Percentiles rank a stretch among this genome's conserved stretches.
Conservation (phyloP, 306 rosid species). For the Prunus fruticosa region DNA sequence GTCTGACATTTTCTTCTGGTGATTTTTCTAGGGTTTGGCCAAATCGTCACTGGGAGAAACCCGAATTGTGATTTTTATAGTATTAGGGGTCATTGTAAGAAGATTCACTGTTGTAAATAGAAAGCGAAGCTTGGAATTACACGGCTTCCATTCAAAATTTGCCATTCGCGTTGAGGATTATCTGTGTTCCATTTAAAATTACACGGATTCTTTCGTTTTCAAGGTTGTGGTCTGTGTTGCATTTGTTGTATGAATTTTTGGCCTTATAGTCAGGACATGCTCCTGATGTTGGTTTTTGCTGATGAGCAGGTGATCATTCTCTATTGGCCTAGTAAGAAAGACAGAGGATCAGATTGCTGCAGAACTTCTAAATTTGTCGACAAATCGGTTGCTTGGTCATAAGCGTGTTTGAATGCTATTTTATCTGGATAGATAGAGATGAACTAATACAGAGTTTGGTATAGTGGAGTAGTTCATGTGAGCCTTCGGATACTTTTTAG, state of each 20-base stretch:
- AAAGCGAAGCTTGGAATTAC: not conserved
- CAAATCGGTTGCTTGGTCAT: not conserved
- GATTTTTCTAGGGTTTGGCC: slow-evolving; percentile 10
- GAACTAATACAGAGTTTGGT: not conserved
- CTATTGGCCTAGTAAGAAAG: slow-evolving; percentile 17
- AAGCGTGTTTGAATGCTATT: not conserved
- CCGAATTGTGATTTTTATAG: not conserved
- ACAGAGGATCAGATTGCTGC: slow-evolving; percentile 17
- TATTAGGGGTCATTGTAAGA: not conserved
- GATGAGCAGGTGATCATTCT: slow-evolving; percentile 23
- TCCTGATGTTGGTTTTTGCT: slow-evolving; percentile 24
- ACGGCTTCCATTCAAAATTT: not conserved
- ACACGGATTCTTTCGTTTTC: not conserved
- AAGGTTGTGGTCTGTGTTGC: slow-evolving; percentile 18
- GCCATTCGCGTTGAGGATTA: not conserved
- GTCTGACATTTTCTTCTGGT: not conserved
- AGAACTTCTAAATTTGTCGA: slow-evolving; percentile 9
- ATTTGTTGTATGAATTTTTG: slow-evolving; percentile 13
- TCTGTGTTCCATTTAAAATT: not conserved
- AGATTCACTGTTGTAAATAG: not conserved
- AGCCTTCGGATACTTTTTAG: not conserved
- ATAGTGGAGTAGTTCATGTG: not conserved
- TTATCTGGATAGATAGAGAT: not conserved
- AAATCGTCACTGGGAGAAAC: slow-evolving; percentile 6
- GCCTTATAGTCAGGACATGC: slow-evolving; percentile 17